Percentiles rank a stretch among this genome's conserved stretches.
Evolutionary conservation across 352 stramenopile species (phyloP).

Genomic region (Thalassiosira gravida): DNA sequence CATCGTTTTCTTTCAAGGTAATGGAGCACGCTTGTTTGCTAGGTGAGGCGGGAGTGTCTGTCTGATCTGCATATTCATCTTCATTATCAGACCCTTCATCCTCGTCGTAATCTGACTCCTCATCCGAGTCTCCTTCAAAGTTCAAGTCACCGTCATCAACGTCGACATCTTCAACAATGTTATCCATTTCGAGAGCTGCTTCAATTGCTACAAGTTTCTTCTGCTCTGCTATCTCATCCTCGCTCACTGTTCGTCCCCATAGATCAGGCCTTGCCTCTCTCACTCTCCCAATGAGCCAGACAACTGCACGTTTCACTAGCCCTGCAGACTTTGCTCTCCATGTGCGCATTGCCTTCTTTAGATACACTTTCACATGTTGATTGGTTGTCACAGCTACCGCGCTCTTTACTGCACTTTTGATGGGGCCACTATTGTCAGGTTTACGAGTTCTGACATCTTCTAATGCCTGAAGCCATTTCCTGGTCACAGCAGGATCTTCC

Average conservation of each 20-base stretch:
- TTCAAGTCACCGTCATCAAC: constrained; percentile 64
- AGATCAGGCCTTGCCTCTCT: constrained; percentile 76
- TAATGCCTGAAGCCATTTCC: constrained; percentile 73
- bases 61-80: constrained; percentile 55
- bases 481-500: constrained; percentile 77
- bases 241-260: constrained; percentile 43
- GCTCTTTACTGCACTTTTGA: constrained; percentile 66
- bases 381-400: constrained; percentile 70
- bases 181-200: constrained; percentile 73
- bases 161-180: constrained; percentile 62
- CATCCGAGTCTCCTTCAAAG: constrained; percentile 64
- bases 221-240: constrained; percentile 53
- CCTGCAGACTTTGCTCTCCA: constrained; percentile 64
- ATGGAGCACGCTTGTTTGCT: constrained; percentile 30
- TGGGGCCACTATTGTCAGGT: constrained; percentile 49
- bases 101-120: constrained; percentile 69
- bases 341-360: constrained; percentile 73
- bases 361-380: constrained; percentile 70
- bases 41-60: constrained; percentile 34
- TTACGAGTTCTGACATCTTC: constrained; percentile 66
- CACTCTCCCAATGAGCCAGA: constrained; percentile 75
- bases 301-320: constrained; percentile 69
- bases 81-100: constrained; percentile 73
- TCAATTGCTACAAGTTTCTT: constrained; percentile 74
- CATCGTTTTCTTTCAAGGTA: constrained; percentile 61